phyloP scores from a whole-genome alignment of 2,329 filamentous ascomycete genomes.

The Penicillium paneum region DNA sequence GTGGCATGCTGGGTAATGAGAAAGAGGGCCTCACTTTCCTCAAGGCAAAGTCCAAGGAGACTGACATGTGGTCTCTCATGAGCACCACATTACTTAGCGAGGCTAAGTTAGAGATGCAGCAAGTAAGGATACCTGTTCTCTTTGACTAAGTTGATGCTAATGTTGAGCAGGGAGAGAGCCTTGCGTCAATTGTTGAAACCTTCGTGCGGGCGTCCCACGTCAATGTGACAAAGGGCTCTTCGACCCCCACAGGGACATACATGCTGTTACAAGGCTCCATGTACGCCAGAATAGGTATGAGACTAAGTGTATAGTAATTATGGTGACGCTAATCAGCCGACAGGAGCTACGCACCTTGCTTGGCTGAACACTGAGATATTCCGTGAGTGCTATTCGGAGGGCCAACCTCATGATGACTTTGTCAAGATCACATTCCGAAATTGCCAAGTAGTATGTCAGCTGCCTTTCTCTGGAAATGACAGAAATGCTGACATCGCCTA shows the following conservation, averaged over 20 bases:
- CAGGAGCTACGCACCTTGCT: conserved; percentile 54
- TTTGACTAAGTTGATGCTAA: conserved; percentile 14
- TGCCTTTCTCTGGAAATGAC: background rate
- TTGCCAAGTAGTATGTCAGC: conserved; percentile 56
- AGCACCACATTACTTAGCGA: conserved; percentile 82
- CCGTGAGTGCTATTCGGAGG: conserved; percentile 65
- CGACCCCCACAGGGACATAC: conserved; percentile 69
- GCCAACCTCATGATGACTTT: conserved; percentile 69
- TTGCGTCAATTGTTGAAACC: conserved; percentile 66
- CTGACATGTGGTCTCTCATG: conserved; percentile 79
- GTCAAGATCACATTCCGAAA: conserved; percentile 71
- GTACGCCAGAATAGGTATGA: conserved; percentile 70
- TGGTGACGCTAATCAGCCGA: conserved; percentile 14
- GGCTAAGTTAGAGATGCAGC: conserved; percentile 72
- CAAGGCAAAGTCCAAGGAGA: conserved; percentile 79
- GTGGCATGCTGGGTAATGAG: conserved; percentile 71
- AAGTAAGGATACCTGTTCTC: conserved; percentile 50
- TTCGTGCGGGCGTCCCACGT: conserved; percentile 80
- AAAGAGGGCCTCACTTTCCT: conserved; percentile 80
- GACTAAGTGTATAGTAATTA: background rate
- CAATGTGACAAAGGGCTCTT: conserved; percentile 72
- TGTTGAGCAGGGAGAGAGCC: conserved; percentile 51
- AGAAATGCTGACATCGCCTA: conserved; percentile 1
- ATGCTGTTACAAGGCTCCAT: conserved; percentile 69
- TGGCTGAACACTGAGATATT: conserved; percentile 68